A percentile compares a stretch with the other conserved stretches of the same genome.
Evolutionary conservation across 139 green algal species (phyloP).

Genomic region (Diplosphaera chodatii): DNA sequence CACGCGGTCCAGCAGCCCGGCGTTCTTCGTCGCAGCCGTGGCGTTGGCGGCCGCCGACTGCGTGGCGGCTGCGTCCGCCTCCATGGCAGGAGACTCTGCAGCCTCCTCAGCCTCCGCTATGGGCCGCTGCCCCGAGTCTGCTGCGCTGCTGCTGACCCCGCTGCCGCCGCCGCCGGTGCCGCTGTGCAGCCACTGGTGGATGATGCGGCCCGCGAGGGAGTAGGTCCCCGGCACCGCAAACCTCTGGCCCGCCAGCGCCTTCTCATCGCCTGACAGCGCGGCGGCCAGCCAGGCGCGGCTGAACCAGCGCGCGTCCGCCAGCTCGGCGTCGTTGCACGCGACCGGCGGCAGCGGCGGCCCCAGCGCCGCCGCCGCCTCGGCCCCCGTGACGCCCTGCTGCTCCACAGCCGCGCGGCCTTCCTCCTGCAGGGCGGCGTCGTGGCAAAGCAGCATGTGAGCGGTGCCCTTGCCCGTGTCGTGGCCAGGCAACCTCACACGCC

Average conservation of each 20-base stretch:
- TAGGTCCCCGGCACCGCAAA: slow-evolving; percentile 50
- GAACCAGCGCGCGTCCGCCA: slow-evolving; percentile 69
- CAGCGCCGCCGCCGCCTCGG: slow-evolving; percentile 10
- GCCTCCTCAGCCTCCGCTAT: no score
- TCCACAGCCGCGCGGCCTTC: slow-evolving; percentile 14
- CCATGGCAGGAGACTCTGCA: no score
- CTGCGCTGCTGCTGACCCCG: no score
- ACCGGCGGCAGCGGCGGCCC: slow-evolving; percentile 8
- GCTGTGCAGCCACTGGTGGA: slow-evolving; percentile 37
- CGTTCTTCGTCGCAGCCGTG: no score
- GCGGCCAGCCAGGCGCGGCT: slow-evolving; percentile 33
- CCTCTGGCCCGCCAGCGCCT: no score
- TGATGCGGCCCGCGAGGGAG: slow-evolving; percentile 48
- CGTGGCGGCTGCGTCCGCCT: no score
- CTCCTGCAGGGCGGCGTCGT: background rate
- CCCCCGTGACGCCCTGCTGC: slow-evolving; percentile 20
- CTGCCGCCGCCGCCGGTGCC: background rate
- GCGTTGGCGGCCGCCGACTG: no score
- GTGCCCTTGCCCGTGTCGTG: no score
- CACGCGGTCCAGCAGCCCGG: slow-evolving; percentile 14
- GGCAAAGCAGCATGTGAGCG: no score
- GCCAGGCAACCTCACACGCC: no score
- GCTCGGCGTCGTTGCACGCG: slow-evolving; percentile 38
- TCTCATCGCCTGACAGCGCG: background rate
- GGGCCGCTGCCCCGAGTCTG: no score